Evolutionary conservation across 805 yeast species (phyloP).

Genomic region (Isabelozyma heimii): DNA sequence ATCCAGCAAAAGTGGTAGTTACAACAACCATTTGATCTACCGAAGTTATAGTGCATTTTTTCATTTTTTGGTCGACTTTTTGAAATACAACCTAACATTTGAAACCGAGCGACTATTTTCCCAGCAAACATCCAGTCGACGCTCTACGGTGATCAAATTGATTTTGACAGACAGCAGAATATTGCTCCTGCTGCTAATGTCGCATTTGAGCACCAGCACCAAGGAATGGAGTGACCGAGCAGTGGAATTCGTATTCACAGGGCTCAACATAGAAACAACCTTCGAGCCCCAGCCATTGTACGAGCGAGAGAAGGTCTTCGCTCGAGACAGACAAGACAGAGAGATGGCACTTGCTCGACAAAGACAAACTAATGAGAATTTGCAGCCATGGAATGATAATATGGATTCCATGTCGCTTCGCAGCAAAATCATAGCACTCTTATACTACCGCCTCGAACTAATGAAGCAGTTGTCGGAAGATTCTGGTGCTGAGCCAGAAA

Average conservation of each 20-base stretch:
- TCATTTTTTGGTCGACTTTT: slow-evolving; percentile 8
- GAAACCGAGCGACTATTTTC: not conserved
- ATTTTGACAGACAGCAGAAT: not conserved
- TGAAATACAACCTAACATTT: slow-evolving; percentile 11
- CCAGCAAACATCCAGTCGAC: not conserved
- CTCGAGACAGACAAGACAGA: no score
- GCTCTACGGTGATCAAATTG: not conserved
- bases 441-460: slow-evolving; percentile 10
- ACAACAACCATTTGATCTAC: slow-evolving; percentile 21
- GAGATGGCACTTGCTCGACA: no score
- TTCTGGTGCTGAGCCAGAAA: not conserved
- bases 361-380: not conserved
- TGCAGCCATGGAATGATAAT: slow-evolving; percentile 17
- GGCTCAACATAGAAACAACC: slow-evolving; percentile 14
- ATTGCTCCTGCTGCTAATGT: slow-evolving; percentile 14
- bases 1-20: slow-evolving; percentile 14
- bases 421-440: slow-evolving; percentile 13
- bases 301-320: not conserved
- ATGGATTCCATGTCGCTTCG: slow-evolving; percentile 26
- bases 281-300: slow-evolving; percentile 21
- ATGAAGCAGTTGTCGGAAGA: not conserved
- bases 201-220: slow-evolving; percentile 17
- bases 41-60: slow-evolving; percentile 17
- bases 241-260: slow-evolving; percentile 26
- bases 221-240: slow-evolving; percentile 29